Evolutionary conservation across 768 basidiomycete genomes (phyloP), one percentile per base, ranked within the genome.

Genomic region (Tephrocybe sp.): DNA sequence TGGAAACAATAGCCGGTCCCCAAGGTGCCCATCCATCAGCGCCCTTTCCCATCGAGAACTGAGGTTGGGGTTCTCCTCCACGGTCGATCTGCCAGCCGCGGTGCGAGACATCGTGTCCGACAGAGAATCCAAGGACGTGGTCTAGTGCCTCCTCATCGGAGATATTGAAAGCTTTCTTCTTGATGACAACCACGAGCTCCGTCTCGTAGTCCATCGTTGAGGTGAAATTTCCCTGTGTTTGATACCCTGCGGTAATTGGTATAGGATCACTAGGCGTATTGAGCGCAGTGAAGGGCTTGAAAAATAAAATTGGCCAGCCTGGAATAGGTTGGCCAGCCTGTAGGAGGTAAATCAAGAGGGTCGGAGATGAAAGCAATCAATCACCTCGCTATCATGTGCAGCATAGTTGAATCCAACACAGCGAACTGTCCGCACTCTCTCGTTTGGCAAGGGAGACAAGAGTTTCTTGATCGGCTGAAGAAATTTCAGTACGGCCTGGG

Each of bases 11-110:
- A 5, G 71, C 72, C 8, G 70, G 69, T 2, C 73, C 73, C 69
- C 70, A 72, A 3, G 72, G 72, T 25, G 69, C 73, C 73, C 70
- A 75, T 3, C 73, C 73, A 48, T 74, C 72, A 25, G 73, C 68
- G 10, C 66, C 72, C 54, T 75, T 75, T 25, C 73, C 73, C 73
- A 75, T 73, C 6, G 71, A 72, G 54, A 61, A 74, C 40, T 74
- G 73, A 11, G 73, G 74, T 48, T 73, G 67, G 4, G 73, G 73
- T 50, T 62, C 42, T 18, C 74, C 74, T 10, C 74, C 74, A 15
- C 74, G 68, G 32, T 70, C 69, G 34, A 75, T 73, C 51, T 75
- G 73, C 73, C 73, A 75, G 11, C 73, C 73, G 18, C 73, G 62
- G 44, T 75, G 73, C 38, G 71, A 73, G 3, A 75, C 73, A 51